Percentiles rank a stretch among this genome's conserved stretches.
phyloP scores from a whole-genome alignment of 169 alveolate genomes.

The Plasmodium knowlesi region DNA sequence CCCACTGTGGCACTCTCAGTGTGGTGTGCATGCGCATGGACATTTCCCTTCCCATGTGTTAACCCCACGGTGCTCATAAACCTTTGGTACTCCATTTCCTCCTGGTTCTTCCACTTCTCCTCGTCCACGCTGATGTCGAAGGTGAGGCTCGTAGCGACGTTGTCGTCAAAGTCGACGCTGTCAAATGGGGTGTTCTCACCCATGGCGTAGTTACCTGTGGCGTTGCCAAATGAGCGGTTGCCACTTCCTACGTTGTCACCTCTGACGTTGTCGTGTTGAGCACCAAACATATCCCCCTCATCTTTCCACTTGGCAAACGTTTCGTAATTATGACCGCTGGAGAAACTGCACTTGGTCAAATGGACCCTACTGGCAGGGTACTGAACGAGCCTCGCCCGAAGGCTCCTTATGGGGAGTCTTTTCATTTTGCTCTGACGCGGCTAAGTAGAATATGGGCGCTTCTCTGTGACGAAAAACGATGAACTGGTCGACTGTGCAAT shows the following conservation, averaged over 20 bases:
- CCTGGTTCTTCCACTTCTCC: conserved; percentile 41
- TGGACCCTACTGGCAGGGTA: neutral
- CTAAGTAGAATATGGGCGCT: neutral
- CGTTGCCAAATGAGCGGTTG: conserved; percentile 15
- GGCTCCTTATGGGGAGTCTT: conserved; percentile 17
- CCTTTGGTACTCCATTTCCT: conserved; percentile 43
- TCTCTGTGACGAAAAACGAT: neutral
- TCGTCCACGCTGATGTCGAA: conserved; percentile 55
- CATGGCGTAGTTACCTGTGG: too few relatives aligned
- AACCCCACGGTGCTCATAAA: conserved; percentile 9
- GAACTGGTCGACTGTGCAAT: neutral
- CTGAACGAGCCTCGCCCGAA: conserved; percentile 2
- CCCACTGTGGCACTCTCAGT: neutral
- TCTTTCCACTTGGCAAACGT: neutral
- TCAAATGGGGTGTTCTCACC: neutral
- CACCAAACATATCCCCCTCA: neutral
- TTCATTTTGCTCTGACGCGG: neutral
- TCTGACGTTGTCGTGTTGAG: neutral
- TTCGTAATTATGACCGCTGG: neutral
- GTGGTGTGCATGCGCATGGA: neutral
- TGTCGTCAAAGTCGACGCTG: conserved; percentile 40
- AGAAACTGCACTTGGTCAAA: neutral
- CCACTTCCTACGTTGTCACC: conserved; percentile 1
- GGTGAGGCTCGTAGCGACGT: conserved; percentile 5
- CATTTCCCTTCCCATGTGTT: neutral